Conservation (phyloP, 805 yeast genomes). For the Ogataea neopini region DNA sequence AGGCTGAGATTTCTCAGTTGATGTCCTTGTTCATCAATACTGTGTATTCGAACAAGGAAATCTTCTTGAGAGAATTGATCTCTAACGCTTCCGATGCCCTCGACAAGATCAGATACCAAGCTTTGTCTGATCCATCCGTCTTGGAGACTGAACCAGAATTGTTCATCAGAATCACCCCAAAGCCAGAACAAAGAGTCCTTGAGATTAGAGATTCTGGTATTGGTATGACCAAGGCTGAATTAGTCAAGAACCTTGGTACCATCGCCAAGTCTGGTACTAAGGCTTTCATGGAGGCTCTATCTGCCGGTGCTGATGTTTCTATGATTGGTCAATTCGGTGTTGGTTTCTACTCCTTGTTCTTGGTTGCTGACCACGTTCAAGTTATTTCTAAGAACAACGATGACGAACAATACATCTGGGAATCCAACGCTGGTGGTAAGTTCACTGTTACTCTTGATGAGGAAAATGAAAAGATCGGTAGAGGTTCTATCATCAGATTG, state of each 20-base stretch:
- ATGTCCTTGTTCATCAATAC: slow-evolving; percentile 99
- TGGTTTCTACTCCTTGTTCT: slow-evolving; percentile 98
- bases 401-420: slow-evolving; percentile 99
- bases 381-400: slow-evolving; percentile 98
- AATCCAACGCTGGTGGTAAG: slow-evolving; percentile 99
- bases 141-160: slow-evolving; percentile 95
- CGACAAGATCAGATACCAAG: slow-evolving; percentile 97
- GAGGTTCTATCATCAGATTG: slow-evolving; percentile 95
- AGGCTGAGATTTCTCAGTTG: slow-evolving; percentile 99
- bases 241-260: slow-evolving; percentile 98
- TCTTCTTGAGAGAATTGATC: slow-evolving; percentile 97
- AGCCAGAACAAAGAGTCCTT: slow-evolving; percentile 88
- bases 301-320: slow-evolving; percentile 99
- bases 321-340: slow-evolving; percentile 99
- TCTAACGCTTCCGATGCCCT: slow-evolving; percentile 99
- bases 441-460: slow-evolving; percentile 94
- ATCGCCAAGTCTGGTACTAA: slow-evolving; percentile 99
- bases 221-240: slow-evolving; percentile 99
- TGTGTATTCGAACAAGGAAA: slow-evolving; percentile 98
- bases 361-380: slow-evolving; percentile 98
- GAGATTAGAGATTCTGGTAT: slow-evolving; percentile 99
- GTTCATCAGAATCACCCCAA: slow-evolving; percentile 96
- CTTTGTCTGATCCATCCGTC: slow-evolving; percentile 86
- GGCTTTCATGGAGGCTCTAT: slow-evolving; percentile 98
- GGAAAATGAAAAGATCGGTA: slow-evolving; percentile 77